These are phyloP conservation scores for Backusella morwellensis DNA, from an alignment of 192 early-diverging fungal genomes.

Conservation along the genomic window DNA sequence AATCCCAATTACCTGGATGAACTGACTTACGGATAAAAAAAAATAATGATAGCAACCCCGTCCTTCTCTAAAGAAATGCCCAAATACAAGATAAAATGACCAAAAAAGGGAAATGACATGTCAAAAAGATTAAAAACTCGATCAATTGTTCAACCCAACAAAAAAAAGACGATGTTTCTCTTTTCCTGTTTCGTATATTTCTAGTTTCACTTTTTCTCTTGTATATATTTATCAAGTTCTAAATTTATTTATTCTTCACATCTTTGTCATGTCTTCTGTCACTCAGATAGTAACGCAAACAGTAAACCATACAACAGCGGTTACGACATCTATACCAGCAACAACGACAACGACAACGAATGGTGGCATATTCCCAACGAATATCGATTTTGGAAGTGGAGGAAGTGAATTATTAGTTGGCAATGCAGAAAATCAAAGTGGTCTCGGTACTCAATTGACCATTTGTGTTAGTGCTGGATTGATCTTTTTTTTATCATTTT, in stretches of 20 bases:
- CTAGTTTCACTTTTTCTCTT: not conserved
- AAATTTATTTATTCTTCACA: not conserved
- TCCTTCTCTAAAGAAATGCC: not conserved
- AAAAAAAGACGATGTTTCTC: not conserved
- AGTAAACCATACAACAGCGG: not conserved
- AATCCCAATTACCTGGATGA: not conserved
- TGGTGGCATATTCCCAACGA: not conserved
- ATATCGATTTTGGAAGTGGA: not conserved
- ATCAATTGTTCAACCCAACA: not conserved
- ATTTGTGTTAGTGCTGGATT: constrained; percentile 18
- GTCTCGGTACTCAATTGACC: constrained; percentile 17
- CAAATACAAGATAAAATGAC: not conserved
- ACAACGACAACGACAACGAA: not conserved
- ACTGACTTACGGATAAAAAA: not conserved
- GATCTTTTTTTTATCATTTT: constrained; percentile 26
- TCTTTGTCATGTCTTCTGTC: not conserved
- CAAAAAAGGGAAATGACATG: not conserved
- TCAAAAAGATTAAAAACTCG: not conserved
- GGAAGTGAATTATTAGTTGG: not conserved
- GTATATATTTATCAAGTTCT: not conserved
- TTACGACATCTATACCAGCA: not conserved
- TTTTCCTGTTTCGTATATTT: not conserved
- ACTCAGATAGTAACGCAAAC: not conserved
- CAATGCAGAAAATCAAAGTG: constrained; percentile 21
- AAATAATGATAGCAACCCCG: not conserved